phyloP scores from a whole-genome alignment of 176 grass and related monocot species.

The Tillandsia leiboldiana region DNA sequence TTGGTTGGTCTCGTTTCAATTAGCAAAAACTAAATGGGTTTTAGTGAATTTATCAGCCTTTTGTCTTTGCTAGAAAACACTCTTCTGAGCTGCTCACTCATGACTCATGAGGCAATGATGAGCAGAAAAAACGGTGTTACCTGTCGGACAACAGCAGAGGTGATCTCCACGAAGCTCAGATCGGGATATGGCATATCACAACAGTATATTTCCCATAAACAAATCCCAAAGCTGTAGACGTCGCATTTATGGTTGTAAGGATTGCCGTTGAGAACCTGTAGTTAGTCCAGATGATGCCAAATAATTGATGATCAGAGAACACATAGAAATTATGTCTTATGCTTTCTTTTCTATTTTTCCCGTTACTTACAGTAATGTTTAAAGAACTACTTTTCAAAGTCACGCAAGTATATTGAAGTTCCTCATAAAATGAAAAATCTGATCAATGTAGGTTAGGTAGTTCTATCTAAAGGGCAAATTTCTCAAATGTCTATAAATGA shows the following conservation, averaged over 20 bases:
- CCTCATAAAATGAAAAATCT: too few species aligned
- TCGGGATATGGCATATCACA: conserved; percentile 99
- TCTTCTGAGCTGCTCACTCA: background rate
- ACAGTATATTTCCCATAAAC: conserved; percentile 97
- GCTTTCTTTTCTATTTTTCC: too few species aligned
- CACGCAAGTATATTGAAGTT: too few species aligned
- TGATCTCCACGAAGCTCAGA: conserved; percentile 93
- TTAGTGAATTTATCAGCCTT: too few species aligned
- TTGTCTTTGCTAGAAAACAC: background rate
- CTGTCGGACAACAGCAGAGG: conserved; percentile 95
- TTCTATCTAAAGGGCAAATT: too few species aligned
- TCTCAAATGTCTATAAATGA: too few species aligned
- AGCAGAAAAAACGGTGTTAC: conserved; percentile 27
- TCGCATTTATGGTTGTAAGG: conserved; percentile 98
- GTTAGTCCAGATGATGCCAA: conserved; percentile 18
- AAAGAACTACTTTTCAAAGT: too few species aligned
- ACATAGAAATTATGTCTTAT: background rate
- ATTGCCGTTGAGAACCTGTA: conserved; percentile 89
- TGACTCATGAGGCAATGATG: background rate
- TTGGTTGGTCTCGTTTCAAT: too few species aligned
- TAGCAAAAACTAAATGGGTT: too few species aligned
- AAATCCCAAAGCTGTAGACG: conserved; percentile 97
- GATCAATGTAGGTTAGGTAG: too few species aligned
- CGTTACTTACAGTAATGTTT: too few species aligned
- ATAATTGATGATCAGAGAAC: background rate